Base-by-base conservation (phyloP, 805 yeast genomes). In the Starmerella bombi region DNA sequence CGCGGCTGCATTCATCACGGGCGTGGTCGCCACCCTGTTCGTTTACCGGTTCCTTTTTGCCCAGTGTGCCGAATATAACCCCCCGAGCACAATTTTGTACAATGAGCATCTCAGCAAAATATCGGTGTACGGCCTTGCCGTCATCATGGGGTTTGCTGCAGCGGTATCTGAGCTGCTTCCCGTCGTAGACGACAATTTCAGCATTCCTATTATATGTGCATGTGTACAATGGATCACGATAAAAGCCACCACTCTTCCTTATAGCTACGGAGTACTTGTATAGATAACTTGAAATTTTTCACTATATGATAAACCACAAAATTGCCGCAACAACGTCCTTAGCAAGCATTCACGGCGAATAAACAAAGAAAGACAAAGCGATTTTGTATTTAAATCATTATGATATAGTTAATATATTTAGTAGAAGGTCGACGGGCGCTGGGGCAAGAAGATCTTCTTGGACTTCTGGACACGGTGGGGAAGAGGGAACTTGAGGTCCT, bases 391-490 rank as follows among this genome's bases (percentile, higher is more conserved):
- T 31, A 31, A 31, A 31, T 18, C 34, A 31, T 31, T 32, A 32
- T 32, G 25, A 32, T 41, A 41, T 44, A 37, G 30, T 38, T 34
- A 42, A 42, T 23, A 36, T 39, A 51, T 66, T 71, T 86, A 88
- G 82, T 88, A 88, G 83, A 77, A 86, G 66, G 99, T 91, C 62
- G 94, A 67, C 69, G 97, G 97, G 71, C 93, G 80, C 73, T 78
- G 78, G 72, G 83, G 72, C 69, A 88, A 74, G 76, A 72, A 91
- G 67, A 84, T 69, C 70, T 78, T 74, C 74, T 76, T 72, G 64
- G 93, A 70, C 75, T 85, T 86, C 71, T 74, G 80, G 67, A 86
- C 76, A 75, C 97, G 88, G 94, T 91, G 99, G 63, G 99, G 97
- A 67, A 91, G 80, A 75, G 99, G 99, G 96, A 91, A 91, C 73